Evolutionary conservation across 768 basidiomycete genomes (phyloP).

Genomic region (Lentinula boryana): DNA sequence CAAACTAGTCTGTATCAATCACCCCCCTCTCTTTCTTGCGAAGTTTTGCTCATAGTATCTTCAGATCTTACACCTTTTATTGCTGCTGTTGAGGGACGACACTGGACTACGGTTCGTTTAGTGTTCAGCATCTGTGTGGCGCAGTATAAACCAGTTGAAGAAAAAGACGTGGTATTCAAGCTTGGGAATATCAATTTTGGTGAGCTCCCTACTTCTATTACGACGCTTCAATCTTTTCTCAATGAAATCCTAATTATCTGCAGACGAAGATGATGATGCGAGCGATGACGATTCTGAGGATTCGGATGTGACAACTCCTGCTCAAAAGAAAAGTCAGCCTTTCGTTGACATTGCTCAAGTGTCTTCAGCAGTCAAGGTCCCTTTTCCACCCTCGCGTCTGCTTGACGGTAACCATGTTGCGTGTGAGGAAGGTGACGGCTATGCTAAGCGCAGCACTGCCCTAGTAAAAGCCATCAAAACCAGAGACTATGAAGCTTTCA

Average conservation of each 20-base stretch:
- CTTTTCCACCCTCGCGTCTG: conserved; percentile 30
- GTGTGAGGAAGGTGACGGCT: not conserved
- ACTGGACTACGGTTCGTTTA: conserved; percentile 54
- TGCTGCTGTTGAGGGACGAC: conserved; percentile 41
- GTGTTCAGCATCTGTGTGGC: conserved; percentile 52
- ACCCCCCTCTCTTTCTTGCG: not conserved
- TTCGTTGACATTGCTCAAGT: conserved; percentile 44
- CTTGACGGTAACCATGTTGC: conserved; percentile 19
- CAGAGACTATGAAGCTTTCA: conserved; percentile 46
- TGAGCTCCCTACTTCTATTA: conserved; percentile 10
- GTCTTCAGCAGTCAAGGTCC: conserved; percentile 35
- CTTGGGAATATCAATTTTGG: conserved; percentile 27
- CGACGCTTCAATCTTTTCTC: too few species aligned
- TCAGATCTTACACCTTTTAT: conserved; percentile 44
- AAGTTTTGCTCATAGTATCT: not conserved
- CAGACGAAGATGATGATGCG: conserved; percentile 9
- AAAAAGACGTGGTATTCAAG: conserved; percentile 24
- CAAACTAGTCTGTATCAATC: not conserved
- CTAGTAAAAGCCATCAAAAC: conserved; percentile 32
- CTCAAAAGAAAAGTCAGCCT: conserved; percentile 32
- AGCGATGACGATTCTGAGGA: conserved; percentile 36
- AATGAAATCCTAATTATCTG: too few species aligned
- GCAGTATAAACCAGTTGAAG: conserved; percentile 37
- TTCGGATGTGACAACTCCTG: conserved; percentile 31
- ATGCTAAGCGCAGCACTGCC: not conserved